Conservation (phyloP, 2,329 filamentous ascomycete species). For the Incumbomyces lentus region DNA sequence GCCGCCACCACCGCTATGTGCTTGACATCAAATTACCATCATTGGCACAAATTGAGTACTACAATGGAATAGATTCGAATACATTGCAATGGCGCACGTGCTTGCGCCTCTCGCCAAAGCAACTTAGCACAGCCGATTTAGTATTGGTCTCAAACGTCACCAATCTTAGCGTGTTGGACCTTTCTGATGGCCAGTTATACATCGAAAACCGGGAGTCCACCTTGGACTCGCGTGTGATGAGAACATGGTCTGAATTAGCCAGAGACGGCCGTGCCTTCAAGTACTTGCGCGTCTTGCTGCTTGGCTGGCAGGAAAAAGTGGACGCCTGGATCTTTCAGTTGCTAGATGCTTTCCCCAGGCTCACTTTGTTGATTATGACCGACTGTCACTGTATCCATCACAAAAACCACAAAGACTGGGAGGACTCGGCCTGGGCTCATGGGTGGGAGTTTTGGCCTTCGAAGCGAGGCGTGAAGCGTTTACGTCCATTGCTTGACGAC, state of each 20-base stretch:
- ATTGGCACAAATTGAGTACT: slow-evolving; percentile 27
- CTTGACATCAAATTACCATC: slow-evolving; percentile 24
- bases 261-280: slow-evolving; percentile 25
- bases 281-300: slow-evolving; percentile 29
- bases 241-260: slow-evolving; percentile 32
- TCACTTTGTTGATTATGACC: slow-evolving; percentile 27
- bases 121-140: slow-evolving; percentile 26
- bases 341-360: slow-evolving; percentile 26
- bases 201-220: slow-evolving; percentile 14
- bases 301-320: slow-evolving; percentile 26
- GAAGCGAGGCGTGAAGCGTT: slow-evolving; percentile 19
- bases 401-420: slow-evolving; percentile 17
- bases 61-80: slow-evolving; percentile 26
- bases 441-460: slow-evolving; percentile 24
- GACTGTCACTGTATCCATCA: slow-evolving; percentile 25
- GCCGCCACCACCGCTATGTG: slow-evolving; percentile 22
- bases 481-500: slow-evolving; percentile 27
- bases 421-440: slow-evolving; percentile 14
- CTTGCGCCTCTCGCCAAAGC: slow-evolving; percentile 27
- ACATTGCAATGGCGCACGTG: slow-evolving; percentile 26
- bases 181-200: slow-evolving; percentile 11
- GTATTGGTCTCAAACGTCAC: slow-evolving; percentile 29
- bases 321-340: slow-evolving; percentile 26
- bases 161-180: slow-evolving; percentile 33
- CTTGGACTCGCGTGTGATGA: slow-evolving; percentile 31